Percentiles rank a stretch among this genome's conserved stretches.
Conservation (phyloP, 768 basidiomycete species). For the Pholiota microspora region DNA sequence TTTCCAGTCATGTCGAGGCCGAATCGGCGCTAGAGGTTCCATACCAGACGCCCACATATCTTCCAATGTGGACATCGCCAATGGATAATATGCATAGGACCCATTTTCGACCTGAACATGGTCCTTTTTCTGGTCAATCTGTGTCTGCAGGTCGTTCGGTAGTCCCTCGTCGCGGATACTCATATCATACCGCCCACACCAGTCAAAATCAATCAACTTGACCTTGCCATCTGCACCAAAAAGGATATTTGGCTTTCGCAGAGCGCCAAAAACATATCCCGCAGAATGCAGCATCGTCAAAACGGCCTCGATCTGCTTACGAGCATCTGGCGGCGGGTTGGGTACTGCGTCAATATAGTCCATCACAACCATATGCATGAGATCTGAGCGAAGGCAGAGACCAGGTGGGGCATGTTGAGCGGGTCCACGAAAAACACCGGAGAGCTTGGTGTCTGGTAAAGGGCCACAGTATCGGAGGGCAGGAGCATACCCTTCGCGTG, state of each 20-base stretch:
- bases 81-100: conserved; percentile 8
- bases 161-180: conserved; percentile 1
- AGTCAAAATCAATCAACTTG: conserved; percentile 37
- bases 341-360: conserved; percentile 25
- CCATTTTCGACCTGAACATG: neutral
- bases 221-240: conserved; percentile 16
- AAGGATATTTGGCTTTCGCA: conserved; percentile 33
- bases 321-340: conserved; percentile 14
- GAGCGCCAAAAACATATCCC: conserved; percentile 36
- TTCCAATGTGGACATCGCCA: conserved; percentile 4
- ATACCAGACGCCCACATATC: conserved; percentile 10
- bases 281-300: conserved; percentile 21
- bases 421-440: neutral
- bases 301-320: conserved; percentile 17
- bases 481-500: conserved; percentile 24
- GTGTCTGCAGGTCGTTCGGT: conserved; percentile 1
- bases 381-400: conserved; percentile 14
- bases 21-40: conserved; percentile 9
- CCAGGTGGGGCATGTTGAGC: conserved; percentile 4
- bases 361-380: conserved; percentile 38
- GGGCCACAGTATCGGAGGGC: conserved; percentile 28
- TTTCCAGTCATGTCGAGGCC: conserved; percentile 19
- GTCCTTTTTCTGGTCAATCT: neutral
- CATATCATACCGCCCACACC: conserved; percentile 27
- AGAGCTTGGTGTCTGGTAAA: conserved; percentile 8